Percentiles rank a stretch among this genome's conserved stretches.
Evolutionary conservation across 306 rosid genomes (phyloP).

Genomic region (Begonia peltatifolia): DNA sequence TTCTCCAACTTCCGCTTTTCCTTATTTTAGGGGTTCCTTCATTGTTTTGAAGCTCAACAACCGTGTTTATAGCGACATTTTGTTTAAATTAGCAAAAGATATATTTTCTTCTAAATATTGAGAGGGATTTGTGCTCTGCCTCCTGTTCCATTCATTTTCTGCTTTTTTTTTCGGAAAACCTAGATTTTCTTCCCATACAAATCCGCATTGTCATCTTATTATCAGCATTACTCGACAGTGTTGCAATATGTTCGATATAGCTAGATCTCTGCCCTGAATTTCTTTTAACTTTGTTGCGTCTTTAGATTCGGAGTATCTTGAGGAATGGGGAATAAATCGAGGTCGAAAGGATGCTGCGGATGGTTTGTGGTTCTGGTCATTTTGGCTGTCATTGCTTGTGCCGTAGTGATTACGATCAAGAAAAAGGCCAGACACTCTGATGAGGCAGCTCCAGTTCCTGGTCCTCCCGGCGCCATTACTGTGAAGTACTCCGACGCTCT

Average conservation of each 20-base stretch:
- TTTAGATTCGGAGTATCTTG: slow-evolving; percentile 5
- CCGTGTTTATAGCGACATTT: slow-evolving; percentile 10
- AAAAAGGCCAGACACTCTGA: slow-evolving; percentile 32
- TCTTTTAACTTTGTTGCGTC: background rate
- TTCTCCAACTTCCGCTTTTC: slow-evolving; percentile 6
- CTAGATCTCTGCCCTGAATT: slow-evolving; percentile 21
- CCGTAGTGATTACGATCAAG: slow-evolving; percentile 24
- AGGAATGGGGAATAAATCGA: slow-evolving; percentile 49
- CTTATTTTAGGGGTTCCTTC: slow-evolving; percentile 6
- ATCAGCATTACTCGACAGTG: background rate
- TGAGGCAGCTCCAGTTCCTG: slow-evolving; percentile 49
- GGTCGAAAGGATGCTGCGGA: slow-evolving; percentile 44
- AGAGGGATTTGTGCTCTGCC: background rate
- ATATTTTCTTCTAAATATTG: background rate
- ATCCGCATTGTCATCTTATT: background rate
- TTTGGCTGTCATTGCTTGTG: slow-evolving; percentile 49
- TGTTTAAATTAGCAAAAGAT: background rate
- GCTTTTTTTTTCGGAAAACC: background rate
- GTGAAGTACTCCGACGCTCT: slow-evolving; percentile 63
- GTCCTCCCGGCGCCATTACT: slow-evolving; percentile 62
- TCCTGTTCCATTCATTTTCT: background rate
- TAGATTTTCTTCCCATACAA: slow-evolving; percentile 3
- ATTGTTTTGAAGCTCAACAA: slow-evolving; percentile 6
- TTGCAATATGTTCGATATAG: slow-evolving; percentile 12
- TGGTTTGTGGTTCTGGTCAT: slow-evolving; percentile 54